phyloP scores from a whole-genome alignment of 768 basidiomycete species.

The Suillus subalutaceus region DNA sequence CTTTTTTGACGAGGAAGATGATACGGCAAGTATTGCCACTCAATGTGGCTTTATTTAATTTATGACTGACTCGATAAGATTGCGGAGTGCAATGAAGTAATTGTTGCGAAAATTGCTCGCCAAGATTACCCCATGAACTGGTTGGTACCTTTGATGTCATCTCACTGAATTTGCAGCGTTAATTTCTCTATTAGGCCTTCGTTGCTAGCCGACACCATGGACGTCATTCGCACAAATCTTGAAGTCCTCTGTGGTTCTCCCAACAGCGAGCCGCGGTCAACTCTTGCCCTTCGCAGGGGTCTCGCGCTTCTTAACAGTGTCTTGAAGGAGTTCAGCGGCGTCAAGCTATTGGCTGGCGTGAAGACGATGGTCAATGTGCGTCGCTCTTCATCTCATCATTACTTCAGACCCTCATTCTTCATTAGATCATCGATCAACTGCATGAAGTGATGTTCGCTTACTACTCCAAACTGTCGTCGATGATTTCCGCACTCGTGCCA shows the following conservation, averaged over 20 bases:
- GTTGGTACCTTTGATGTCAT: constrained; percentile 61
- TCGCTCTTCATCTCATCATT: constrained; percentile 7
- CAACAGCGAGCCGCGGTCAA: constrained; percentile 44
- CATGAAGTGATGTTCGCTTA: constrained; percentile 59
- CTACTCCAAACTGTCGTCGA: constrained; percentile 55
- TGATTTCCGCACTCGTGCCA: constrained; percentile 36
- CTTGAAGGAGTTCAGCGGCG: constrained; percentile 68
- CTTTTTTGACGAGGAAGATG: constrained; percentile 79
- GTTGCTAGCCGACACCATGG: constrained; percentile 46
- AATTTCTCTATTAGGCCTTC: constrained; percentile 25
- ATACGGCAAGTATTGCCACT: constrained; percentile 50
- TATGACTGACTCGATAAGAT: constrained; percentile 51
- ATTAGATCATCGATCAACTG: constrained; percentile 37
- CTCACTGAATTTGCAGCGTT: constrained; percentile 2
- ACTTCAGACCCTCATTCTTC: constrained; percentile 1
- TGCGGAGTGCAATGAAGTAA: constrained; percentile 73
- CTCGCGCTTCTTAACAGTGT: constrained; percentile 66
- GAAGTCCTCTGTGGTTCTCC: constrained; percentile 49
- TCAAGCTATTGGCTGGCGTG: constrained; percentile 72
- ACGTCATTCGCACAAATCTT: constrained; percentile 55
- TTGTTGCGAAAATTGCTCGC: constrained; percentile 77
- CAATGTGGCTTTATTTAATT: background rate
- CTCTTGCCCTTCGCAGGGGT: constrained; percentile 58
- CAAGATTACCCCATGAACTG: constrained; percentile 75
- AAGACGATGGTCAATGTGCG: constrained; percentile 67